These are phyloP conservation scores for Mycothermus thermophilus DNA, from an alignment of 495 filamentous ascomycete species.

Conservation along the genomic window DNA sequence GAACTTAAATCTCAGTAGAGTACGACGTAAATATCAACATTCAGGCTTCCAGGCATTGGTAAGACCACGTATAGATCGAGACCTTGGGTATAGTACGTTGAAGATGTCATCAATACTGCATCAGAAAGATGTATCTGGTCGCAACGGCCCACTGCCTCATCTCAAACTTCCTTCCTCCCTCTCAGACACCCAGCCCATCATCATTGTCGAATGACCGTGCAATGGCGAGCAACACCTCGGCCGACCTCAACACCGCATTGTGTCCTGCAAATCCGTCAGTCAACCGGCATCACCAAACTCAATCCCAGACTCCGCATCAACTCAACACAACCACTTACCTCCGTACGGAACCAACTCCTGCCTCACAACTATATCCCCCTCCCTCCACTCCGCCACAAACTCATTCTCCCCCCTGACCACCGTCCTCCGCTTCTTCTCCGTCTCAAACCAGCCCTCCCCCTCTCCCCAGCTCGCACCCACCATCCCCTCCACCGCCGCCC, in stretches of 20 bases:
- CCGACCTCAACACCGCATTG: constrained; percentile 39
- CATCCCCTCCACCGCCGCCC: constrained; percentile 39
- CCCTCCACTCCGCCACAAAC: constrained; percentile 27
- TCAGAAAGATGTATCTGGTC: too few relatives aligned
- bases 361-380: constrained; percentile 28
- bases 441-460: constrained; percentile 11
- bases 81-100: too few relatives aligned
- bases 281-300: too few relatives aligned
- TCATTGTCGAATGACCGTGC: constrained; percentile 43
- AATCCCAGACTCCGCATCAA: too few relatives aligned
- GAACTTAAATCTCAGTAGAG: too few relatives aligned
- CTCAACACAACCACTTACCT: constrained; percentile 27
- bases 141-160: too few relatives aligned
- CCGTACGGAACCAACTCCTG: constrained; percentile 44
- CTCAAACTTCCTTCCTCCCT: too few relatives aligned
- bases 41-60: too few relatives aligned
- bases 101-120: too few relatives aligned
- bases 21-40: too few relatives aligned
- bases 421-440: constrained; percentile 29
- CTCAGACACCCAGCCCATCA: too few relatives aligned
- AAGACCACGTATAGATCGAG: too few relatives aligned
- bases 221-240: constrained; percentile 45
- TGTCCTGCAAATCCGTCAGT: constrained; percentile 36
- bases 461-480: constrained; percentile 24
- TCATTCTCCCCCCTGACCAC: constrained; percentile 24